Base-by-base conservation (phyloP, 805 yeast genomes). In the Wickerhamiella shivajii region DNA sequence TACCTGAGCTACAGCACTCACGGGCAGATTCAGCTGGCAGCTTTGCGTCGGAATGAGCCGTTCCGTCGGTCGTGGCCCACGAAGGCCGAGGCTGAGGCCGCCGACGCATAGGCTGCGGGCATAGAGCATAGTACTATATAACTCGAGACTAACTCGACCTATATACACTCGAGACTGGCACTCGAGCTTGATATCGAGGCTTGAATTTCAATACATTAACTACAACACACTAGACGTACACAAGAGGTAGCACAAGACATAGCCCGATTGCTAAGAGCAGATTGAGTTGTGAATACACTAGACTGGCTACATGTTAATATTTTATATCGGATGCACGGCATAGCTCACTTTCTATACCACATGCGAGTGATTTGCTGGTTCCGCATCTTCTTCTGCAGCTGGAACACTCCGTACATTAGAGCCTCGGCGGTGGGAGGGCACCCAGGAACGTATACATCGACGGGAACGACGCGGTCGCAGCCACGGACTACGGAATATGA, bases 381-480 rank as follows among this genome's bases (percentile, higher is more conserved):
- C 69, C 80, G 71, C 84, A 80, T 80, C 67, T 80, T 81, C 72
- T 77, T 77, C 59, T 81, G 93, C 47, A 80, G 64, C 61, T 77
- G 85, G 67, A 80, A 77, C 21, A 80, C 76, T 39, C 93, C 93
- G 55, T 80, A 80, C 84, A 80, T 70, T 57, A 80, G 72, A 2
- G 93, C 93, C 61, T 80, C 93, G 34, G 85, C 69, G 16, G 92
- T 77, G 23, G 93, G 93, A 18, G 93, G 93, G 59, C 93, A 80
- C 7, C 93, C 93, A 13, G 93, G 93, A 34, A 80, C 93, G 51
- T 81, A 80, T 25, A 80, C 77, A 55, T 80, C 93, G 17, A 80
- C 93, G 11, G 93, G 93, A 27, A 81, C 75, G 37, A 80, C 66
- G 52, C 93, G 64, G 63, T 80, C 93, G 51, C 90, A 83, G 31